A percentile compares a stretch with the other conserved stretches of the same genome.
phyloP scores from a whole-genome alignment of 768 basidiomycete genomes.

The Boletus subcaerulescens region DNA sequence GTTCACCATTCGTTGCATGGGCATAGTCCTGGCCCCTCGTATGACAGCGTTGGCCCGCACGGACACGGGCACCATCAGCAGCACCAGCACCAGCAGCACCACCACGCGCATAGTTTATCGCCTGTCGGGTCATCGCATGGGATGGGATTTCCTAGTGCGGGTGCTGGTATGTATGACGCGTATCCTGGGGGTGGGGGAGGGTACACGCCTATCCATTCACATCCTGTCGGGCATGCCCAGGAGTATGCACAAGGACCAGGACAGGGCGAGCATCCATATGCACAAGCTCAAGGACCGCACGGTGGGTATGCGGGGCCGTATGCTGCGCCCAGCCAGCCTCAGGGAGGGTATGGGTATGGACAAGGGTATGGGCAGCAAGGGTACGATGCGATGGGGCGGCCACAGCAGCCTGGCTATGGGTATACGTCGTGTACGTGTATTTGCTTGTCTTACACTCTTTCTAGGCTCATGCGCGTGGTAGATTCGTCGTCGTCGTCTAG shows the following conservation, averaged over 20 bases:
- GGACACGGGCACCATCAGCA: neutral
- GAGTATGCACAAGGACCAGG: neutral
- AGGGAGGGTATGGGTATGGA: neutral
- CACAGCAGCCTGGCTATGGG: conserved; percentile 1
- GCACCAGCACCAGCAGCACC: neutral
- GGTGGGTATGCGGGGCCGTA: neutral
- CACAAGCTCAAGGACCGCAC: neutral
- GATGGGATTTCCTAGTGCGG: neutral
- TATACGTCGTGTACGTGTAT: conserved; percentile 41
- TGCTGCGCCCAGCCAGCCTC: neutral
- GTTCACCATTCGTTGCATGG: neutral
- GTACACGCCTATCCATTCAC: conserved; percentile 6
- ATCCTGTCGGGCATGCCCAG: neutral
- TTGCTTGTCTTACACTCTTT: neutral
- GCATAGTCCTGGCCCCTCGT: neutral
- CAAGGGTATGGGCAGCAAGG: neutral
- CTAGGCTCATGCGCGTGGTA: too few relatives aligned
- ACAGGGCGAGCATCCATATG: neutral
- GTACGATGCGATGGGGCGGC: neutral
- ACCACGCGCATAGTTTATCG: conserved; percentile 1
- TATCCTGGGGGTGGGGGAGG: neutral
- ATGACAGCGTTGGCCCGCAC: neutral
- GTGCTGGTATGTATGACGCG: neutral
- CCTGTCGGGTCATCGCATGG: neutral
- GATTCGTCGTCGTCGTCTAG: too few relatives aligned